phyloP scores from a whole-genome alignment of 2,329 filamentous ascomycete genomes.

The Cyanodermella asteris region DNA sequence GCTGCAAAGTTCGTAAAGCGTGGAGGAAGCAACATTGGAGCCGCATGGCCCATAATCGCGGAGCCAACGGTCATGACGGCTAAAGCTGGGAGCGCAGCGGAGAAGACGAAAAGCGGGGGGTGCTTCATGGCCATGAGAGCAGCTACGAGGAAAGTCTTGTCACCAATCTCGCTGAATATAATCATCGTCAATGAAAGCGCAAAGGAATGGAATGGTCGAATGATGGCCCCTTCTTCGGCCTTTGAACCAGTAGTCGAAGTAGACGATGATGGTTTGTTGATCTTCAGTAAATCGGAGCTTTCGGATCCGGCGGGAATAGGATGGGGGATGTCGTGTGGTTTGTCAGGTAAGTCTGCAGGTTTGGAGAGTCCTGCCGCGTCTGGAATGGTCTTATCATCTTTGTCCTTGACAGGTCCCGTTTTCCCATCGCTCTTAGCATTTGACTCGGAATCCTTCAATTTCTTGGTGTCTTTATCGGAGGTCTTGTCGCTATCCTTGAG shows the following conservation, averaged over 20 bases:
- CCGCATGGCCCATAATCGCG: conserved; percentile 74
- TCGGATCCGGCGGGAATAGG: conserved; percentile 42
- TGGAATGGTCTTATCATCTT: conserved; percentile 10
- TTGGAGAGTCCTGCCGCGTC: no score
- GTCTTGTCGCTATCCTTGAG: conserved; percentile 20
- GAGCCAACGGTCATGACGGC: conserved; percentile 90
- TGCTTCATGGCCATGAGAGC: conserved; percentile 99
- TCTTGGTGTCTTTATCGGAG: conserved; percentile 14
- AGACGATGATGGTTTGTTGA: conserved; percentile 12
- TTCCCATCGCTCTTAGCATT: conserved; percentile 20
- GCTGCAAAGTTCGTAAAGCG: conserved; percentile 77
- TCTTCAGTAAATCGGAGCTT: conserved; percentile 40
- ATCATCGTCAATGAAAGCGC: conserved; percentile 93
- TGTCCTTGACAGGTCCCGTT: conserved; percentile 23
- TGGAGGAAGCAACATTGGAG: conserved; percentile 76
- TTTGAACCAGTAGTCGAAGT: conserved; percentile 13
- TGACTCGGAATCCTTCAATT: conserved; percentile 18
- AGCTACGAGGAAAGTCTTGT: conserved; percentile 95
- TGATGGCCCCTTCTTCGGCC: conserved; percentile 36
- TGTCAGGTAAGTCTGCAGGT: conserved; percentile 58
- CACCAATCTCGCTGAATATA: conserved; percentile 82
- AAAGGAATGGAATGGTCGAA: conserved; percentile 70
- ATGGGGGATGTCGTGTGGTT: conserved; percentile 50
- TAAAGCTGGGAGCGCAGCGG: conserved; percentile 77
- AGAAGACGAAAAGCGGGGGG: conserved; percentile 77